Percentiles rank a stretch among this genome's conserved stretches.
Evolutionary conservation across 805 yeast species (phyloP).

Genomic region (Yamadazyma scolyti): DNA sequence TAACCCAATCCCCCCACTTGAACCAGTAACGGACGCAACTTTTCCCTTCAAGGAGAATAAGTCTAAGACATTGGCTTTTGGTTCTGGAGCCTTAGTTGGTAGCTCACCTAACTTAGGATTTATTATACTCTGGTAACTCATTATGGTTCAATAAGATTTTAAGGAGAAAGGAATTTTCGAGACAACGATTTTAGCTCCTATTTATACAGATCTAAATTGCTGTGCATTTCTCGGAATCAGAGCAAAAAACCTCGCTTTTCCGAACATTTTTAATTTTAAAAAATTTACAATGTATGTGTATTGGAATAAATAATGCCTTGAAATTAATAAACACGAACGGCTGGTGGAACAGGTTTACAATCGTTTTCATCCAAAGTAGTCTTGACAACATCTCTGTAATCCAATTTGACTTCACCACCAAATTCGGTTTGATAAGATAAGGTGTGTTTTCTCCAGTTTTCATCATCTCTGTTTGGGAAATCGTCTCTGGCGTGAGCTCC

Average conservation of each 20-base stretch:
- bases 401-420: conserved; percentile 70
- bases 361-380: conserved; percentile 86
- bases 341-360: conserved; percentile 96
- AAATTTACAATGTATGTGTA: too few relatives aligned
- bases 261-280: too few relatives aligned
- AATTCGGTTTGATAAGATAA: conserved; percentile 80
- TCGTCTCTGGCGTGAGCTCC: conserved; percentile 99
- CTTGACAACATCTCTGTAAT: conserved; percentile 80
- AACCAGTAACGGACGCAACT: conserved; percentile 82
- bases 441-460: conserved; percentile 96
- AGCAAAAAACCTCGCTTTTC: too few relatives aligned
- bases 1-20: conserved; percentile 77
- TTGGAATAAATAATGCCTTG: too few relatives aligned
- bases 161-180: too few relatives aligned
- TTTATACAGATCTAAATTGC: too few relatives aligned
- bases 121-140: conserved; percentile 16
- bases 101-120: conserved; percentile 35
- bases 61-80: conserved; percentile 54
- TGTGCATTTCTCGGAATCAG: too few relatives aligned
- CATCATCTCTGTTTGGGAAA: conserved; percentile 93
- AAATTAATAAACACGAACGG: conserved; percentile 82
- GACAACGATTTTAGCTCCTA: too few relatives aligned
- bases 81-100: conserved; percentile 52
- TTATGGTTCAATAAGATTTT: too few relatives aligned
- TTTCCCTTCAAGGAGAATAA: conserved; percentile 78